phyloP scores from a whole-genome alignment of 2,329 filamentous ascomycete species.

The Exserohilum rostratum region DNA sequence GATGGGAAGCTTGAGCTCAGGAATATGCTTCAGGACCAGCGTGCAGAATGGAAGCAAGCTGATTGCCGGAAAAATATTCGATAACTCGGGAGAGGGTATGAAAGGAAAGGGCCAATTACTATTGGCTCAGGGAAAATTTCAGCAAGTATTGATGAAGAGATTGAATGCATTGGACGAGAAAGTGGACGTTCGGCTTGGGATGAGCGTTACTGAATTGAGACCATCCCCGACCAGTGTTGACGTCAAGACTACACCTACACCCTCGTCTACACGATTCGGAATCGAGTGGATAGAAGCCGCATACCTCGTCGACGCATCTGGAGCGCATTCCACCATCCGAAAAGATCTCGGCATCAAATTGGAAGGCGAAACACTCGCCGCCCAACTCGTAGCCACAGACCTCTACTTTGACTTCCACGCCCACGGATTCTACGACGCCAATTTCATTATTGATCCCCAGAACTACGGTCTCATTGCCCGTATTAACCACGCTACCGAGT shows the following conservation, averaged over 20 bases:
- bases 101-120: slow-evolving; percentile 34
- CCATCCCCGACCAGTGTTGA: slow-evolving; percentile 11
- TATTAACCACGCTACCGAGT: slow-evolving; percentile 30
- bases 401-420: slow-evolving; percentile 45
- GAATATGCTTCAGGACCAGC: slow-evolving; percentile 40
- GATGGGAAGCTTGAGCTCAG: slow-evolving; percentile 28
- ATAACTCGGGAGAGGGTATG: slow-evolving; percentile 26
- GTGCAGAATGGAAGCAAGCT: slow-evolving; percentile 30
- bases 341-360: slow-evolving; percentile 30
- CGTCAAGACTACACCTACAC: slow-evolving; percentile 14
- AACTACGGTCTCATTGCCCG: slow-evolving; percentile 48
- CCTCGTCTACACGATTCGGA: slow-evolving; percentile 3
- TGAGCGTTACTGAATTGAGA: slow-evolving; percentile 21
- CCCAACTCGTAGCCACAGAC: slow-evolving; percentile 49
- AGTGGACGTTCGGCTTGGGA: slow-evolving; percentile 30
- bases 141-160: slow-evolving; percentile 31
- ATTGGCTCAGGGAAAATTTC: slow-evolving; percentile 42
- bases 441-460: slow-evolving; percentile 49
- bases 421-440: slow-evolving; percentile 49
- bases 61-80: slow-evolving; percentile 36
- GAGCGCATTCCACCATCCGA: slow-evolving; percentile 31
- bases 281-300: slow-evolving; percentile 24
- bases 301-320: slow-evolving; percentile 43
- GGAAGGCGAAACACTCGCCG: slow-evolving; percentile 44
- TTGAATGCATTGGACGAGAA: slow-evolving; percentile 14